These are phyloP conservation scores for Ziziphus jujuba DNA, from an alignment of 306 rosid genomes.

Conservation along the genomic window DNA sequence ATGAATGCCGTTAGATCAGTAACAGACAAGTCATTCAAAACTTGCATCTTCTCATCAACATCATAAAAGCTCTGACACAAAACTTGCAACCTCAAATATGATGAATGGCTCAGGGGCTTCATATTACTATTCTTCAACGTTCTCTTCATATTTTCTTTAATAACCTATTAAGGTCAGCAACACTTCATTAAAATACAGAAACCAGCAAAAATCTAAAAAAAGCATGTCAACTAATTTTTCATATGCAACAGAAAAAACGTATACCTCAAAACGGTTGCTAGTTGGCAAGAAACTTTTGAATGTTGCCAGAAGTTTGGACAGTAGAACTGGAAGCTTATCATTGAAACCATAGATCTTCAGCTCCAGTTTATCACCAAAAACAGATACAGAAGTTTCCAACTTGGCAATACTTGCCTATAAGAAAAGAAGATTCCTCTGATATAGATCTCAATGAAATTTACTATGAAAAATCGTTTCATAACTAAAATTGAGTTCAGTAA, in stretches of 20 bases:
- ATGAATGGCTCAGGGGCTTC: constrained; percentile 87
- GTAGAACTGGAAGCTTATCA: constrained; percentile 76
- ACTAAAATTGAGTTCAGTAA: not conserved
- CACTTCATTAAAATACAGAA: constrained; percentile 28
- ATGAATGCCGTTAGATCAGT: constrained; percentile 69
- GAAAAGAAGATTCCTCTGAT: not conserved
- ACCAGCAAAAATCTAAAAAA: constrained; percentile 14
- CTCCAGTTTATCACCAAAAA: constrained; percentile 73
- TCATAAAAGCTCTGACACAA: constrained; percentile 74
- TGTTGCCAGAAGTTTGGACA: constrained; percentile 58
- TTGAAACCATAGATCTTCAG: constrained; percentile 90
- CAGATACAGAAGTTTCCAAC: constrained; percentile 86
- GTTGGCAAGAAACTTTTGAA: constrained; percentile 72
- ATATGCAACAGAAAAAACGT: constrained; percentile 11
- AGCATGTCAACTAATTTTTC: not conserved
- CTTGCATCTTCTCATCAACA: constrained; percentile 57
- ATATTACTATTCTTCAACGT: constrained; percentile 77
- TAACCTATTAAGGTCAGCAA: constrained; percentile 51
- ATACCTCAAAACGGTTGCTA: constrained; percentile 74
- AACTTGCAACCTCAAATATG: constrained; percentile 78
- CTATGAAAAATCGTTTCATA: not conserved
- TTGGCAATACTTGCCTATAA: constrained; percentile 90
- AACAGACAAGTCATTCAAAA: constrained; percentile 52
- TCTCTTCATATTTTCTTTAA: constrained; percentile 82
- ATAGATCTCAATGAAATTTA: not conserved